phyloP scores from a whole-genome alignment of 2,329 filamentous ascomycete genomes.

The Xylaria sp. region DNA sequence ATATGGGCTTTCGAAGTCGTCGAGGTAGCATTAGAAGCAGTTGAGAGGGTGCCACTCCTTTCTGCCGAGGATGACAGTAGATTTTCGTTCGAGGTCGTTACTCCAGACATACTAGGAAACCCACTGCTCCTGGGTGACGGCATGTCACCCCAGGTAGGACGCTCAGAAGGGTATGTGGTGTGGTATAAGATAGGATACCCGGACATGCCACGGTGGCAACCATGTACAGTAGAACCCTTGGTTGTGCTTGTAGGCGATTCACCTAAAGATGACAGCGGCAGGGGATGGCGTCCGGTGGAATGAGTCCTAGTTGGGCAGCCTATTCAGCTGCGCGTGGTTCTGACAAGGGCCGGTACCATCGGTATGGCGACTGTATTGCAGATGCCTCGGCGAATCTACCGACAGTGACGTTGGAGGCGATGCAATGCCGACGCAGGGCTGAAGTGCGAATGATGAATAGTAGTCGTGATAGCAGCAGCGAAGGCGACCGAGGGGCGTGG shows the following conservation, averaged over 20 bases:
- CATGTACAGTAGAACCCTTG: constrained; percentile 37
- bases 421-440: constrained; percentile 29
- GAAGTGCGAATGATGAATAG: constrained; percentile 34
- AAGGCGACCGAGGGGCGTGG: constrained; percentile 7
- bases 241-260: constrained; percentile 33
- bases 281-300: constrained; percentile 30
- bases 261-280: constrained; percentile 23
- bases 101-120: constrained; percentile 54
- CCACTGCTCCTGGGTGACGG: constrained; percentile 56
- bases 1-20: constrained; percentile 39
- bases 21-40: constrained; percentile 40
- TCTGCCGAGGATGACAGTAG: constrained; percentile 53
- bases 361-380: constrained; percentile 33
- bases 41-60: constrained; percentile 49
- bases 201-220: constrained; percentile 42
- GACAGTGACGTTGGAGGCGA: constrained; percentile 35
- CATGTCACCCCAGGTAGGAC: constrained; percentile 59
- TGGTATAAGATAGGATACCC: constrained; percentile 31
- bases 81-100: constrained; percentile 61
- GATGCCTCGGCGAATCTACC: constrained; percentile 21
- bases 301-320: constrained; percentile 39
- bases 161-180: constrained; percentile 49
- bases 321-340: constrained; percentile 28
- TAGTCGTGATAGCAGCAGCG: neutral
- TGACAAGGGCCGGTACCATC: constrained; percentile 32